These are phyloP conservation scores for Umbelopsis ramanniana DNA, from an alignment of 192 early-diverging fungal genomes.

Conservation along the genomic window DNA sequence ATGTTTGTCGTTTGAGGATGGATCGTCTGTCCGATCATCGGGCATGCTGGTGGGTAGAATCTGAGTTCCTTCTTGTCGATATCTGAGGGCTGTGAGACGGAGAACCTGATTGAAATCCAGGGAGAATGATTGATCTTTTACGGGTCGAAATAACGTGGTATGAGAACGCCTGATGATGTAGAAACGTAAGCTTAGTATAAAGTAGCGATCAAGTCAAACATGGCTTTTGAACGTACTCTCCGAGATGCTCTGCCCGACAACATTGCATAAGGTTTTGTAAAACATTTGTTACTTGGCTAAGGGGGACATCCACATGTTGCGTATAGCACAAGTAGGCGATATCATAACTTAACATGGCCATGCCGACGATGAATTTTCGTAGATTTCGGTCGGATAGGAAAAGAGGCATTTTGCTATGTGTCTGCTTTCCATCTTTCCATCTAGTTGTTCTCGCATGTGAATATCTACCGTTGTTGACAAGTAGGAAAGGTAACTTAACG, in stretches of 20 bases:
- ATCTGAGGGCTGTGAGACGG: conserved; percentile 21
- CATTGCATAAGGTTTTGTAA: conserved; percentile 53
- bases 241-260: conserved; percentile 50
- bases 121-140: conserved; percentile 24
- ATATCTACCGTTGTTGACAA: conserved; percentile 30
- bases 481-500: conserved; percentile 53
- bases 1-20: not conserved
- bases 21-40: not conserved
- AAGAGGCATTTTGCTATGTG: conserved; percentile 46
- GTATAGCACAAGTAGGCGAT: conserved; percentile 62
- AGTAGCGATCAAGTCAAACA: not conserved
- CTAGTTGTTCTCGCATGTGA: conserved; percentile 3
- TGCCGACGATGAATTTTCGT: conserved; percentile 44
- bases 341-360: conserved; percentile 61
- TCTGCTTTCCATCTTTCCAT: conserved; percentile 16
- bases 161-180: conserved; percentile 32
- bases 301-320: conserved; percentile 55
- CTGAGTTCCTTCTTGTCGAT: conserved; percentile 12
- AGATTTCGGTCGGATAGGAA: conserved; percentile 50
- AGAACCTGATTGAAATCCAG: conserved; percentile 38
- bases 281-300: conserved; percentile 51
- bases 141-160: conserved; percentile 21
- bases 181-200: not conserved
- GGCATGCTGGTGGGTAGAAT: not conserved
- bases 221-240: conserved; percentile 42